A percentile compares a stretch with the other conserved stretches of the same genome.
These are phyloP conservation scores for Tolypocladium tropicale DNA, from an alignment of 2,329 filamentous ascomycete genomes.

Conservation along the genomic window DNA sequence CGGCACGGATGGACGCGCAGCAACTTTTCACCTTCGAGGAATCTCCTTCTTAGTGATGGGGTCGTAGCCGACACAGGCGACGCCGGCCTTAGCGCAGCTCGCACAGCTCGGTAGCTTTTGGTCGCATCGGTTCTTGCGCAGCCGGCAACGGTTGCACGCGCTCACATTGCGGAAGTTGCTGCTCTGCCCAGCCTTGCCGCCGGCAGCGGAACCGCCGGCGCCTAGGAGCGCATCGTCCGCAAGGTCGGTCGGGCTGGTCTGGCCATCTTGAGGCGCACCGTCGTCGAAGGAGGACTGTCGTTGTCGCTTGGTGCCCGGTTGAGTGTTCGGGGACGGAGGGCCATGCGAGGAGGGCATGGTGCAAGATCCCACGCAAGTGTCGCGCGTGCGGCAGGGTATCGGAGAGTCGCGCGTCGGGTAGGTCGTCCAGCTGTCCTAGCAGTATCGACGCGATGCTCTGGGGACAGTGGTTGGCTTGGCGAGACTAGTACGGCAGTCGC, in stretches of 20 bases:
- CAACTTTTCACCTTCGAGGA: slow-evolving; percentile 61
- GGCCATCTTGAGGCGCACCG: slow-evolving; percentile 26
- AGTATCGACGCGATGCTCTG: background rate
- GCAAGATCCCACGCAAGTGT: slow-evolving; percentile 3
- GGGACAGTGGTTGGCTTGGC: background rate
- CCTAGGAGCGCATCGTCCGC: slow-evolving; percentile 9
- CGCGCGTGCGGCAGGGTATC: background rate
- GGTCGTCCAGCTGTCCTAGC: background rate
- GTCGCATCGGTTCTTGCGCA: slow-evolving; percentile 92
- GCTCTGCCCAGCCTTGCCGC: slow-evolving; percentile 42
- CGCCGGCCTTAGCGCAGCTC: slow-evolving; percentile 84
- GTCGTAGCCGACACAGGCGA: slow-evolving; percentile 90
- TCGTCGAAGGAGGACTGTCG: slow-evolving; percentile 42
- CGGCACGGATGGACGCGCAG: background rate
- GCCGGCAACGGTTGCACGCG: slow-evolving; percentile 84
- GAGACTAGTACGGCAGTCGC: background rate
- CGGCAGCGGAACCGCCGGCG: background rate
- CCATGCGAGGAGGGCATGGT: slow-evolving; percentile 32
- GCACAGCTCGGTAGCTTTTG: slow-evolving; percentile 85
- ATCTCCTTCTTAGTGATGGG: slow-evolving; percentile 95
- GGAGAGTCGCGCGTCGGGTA: background rate
- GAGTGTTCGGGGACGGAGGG: slow-evolving; percentile 39
- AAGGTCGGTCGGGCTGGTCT: slow-evolving; percentile 18
- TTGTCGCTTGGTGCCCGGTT: slow-evolving; percentile 45
- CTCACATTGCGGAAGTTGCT: slow-evolving; percentile 78